Evolutionary conservation across 139 green algal species (phyloP), one percentile per base, ranked within the genome.

Genomic region (Closterium sp.): DNA sequence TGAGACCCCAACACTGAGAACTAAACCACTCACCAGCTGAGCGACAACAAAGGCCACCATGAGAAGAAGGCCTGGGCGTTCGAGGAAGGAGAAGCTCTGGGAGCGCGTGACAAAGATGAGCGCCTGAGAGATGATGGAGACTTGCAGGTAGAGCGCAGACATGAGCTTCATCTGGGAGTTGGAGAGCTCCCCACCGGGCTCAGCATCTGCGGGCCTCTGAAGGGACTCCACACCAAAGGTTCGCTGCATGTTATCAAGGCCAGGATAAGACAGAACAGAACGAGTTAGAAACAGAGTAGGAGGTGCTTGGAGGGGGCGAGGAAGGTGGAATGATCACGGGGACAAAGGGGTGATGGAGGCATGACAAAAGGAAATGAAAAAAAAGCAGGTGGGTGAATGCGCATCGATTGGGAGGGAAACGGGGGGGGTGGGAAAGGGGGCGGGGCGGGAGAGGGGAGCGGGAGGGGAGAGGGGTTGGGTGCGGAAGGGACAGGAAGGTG

Each of bases 81-180:
- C 90, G 9, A 94, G 50, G 86, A 42, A 94, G 70, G 70, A 94
- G 50, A 94, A 94, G n/a, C 38, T 88, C 86, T 93, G 92, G 17
- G 92, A 94, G 30, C 92, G 89, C 5, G 92, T 94, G 85, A 94
- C 91, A 38, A 94, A 94, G 79, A 94, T 94, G 85, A 94, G 85
- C 21, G 92, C 92, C 90, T 94, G 92, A 28, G 91, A 89, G 85
- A 94, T 79, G 79, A 94, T 94, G 86, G 42, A 90, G 9, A 93
- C 90, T 94, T 94, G 92, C 31, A 94, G 84, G 70, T 94, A 94
- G 11, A 94, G 32, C 31, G 70, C 89, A 11, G 86, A 94, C 32
- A 31, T 94, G 70, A 94, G 13, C 89, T 94, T 86, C 27, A 22
- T 88, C 89, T 89, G 32, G 28, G 88, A 88, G 2, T 79, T 28